phyloP scores from a whole-genome alignment of 75 land plant species.

The Chamaecyparis obtusa region DNA sequence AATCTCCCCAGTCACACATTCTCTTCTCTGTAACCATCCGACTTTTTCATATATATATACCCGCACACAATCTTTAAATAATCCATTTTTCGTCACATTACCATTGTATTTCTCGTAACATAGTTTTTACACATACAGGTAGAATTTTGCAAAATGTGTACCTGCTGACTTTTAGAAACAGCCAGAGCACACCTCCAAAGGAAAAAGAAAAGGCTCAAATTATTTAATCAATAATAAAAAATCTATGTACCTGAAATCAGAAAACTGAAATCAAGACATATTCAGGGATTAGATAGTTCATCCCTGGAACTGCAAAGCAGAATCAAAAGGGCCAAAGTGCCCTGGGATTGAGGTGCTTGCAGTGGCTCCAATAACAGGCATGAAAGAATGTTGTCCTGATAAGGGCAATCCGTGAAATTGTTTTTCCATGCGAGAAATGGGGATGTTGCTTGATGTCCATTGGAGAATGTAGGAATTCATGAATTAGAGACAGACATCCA shows the following conservation, averaged over 20 bases:
- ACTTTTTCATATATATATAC: no score
- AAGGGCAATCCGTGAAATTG: constrained; percentile 26
- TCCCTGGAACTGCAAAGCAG: background rate
- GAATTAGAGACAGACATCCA: constrained; percentile 8
- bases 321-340: background rate
- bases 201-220: no score
- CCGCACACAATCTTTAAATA: no score
- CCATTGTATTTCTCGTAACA: no score
- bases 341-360: constrained; percentile 3
- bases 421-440: constrained; percentile 20
- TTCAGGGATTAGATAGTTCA: background rate
- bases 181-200: constrained; percentile 23
- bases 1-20: no score
- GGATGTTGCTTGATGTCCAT: constrained; percentile 16
- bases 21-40: no score
- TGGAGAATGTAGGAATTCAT: constrained; percentile 26
- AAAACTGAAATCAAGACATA: background rate
- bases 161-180: constrained; percentile 18
- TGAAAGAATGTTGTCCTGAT: constrained; percentile 12
- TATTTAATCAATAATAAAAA: background rate
- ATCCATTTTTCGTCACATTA: no score
- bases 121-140: no score
- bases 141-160: constrained; percentile 68
- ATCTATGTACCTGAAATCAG: background rate
- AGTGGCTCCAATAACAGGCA: constrained; percentile 17